Evolutionary conservation across 345 rosid species (phyloP), one percentile per base, ranked within the genome.

Genomic region (Populus euphratica): DNA sequence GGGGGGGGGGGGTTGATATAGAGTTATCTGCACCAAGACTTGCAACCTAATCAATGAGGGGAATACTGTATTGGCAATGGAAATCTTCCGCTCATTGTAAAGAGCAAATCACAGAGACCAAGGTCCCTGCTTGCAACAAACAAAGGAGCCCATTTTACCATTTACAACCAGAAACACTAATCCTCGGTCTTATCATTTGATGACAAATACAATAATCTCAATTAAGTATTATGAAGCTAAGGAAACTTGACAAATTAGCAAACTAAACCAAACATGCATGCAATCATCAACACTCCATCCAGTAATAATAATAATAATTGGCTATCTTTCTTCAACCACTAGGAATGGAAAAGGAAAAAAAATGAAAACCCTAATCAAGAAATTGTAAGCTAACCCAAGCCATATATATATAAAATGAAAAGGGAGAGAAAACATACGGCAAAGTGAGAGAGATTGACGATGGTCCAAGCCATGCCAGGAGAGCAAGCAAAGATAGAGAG

Each of bases 391-490:
- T 25, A 17, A 63, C 13, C 23, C 4, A 44, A 27, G 29, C 41
- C 61, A 27, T 16, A 54, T 5, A 70, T 13, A 8, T 11, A 68
- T 27, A 12, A 4, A 14, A 2, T 17, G 10, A 38, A 39, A 39
- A 36, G 25, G 54, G 18, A 27, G 21, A 6, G 21, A 52, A 23
- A 80, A 38, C 85, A 43, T 86, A 91, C 94, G 39, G 77, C 70
- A 79, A 91, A 90, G 82, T 93, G 97, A 33, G 84, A 62, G 82
- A 91, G 91, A 82, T 90, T 92, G 71, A 91, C 97, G 80, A 90
- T 78, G 80, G 97, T 91, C 95, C 97, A 93, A 59, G 94, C 97
- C 84, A 89, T 84, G 84, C 96, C 97, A 73, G 93, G 87, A 12
- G 97, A 86, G 83, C 92, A 90, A 70, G 84, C 79, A 38, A 88